A percentile compares a stretch with the other conserved stretches of the same genome.
Evolutionary conservation across 2,329 filamentous ascomycete species (phyloP).

Genomic region (Chaetomium olivaceum): DNA sequence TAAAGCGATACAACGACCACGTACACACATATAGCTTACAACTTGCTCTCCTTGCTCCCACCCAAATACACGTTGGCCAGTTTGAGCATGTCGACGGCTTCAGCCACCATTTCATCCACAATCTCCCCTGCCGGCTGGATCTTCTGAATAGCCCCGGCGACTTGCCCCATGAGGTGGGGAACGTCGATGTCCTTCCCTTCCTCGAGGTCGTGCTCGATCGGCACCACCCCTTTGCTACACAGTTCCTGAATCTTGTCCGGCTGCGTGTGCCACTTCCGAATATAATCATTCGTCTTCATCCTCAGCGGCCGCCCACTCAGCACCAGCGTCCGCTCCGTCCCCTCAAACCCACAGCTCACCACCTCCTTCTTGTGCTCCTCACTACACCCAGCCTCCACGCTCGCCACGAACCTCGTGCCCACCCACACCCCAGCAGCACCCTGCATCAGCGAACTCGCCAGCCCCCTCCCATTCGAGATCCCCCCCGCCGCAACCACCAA

Average conservation of each 20-base stretch:
- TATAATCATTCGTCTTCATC: constrained; percentile 80
- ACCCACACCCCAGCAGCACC: constrained; percentile 92
- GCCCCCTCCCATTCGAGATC: constrained; percentile 75
- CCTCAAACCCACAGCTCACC: constrained; percentile 74
- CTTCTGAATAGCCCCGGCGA: constrained; percentile 73
- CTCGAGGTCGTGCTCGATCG: constrained; percentile 80
- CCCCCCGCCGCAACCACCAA: constrained; percentile 89
- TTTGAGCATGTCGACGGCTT: constrained; percentile 69
- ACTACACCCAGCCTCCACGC: constrained; percentile 76
- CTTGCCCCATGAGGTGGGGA: constrained; percentile 92
- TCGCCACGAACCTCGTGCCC: constrained; percentile 87
- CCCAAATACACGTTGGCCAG: constrained; percentile 61
- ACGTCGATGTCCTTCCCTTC: constrained; percentile 79
- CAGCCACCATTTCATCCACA: constrained; percentile 84
- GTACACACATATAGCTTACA: constrained; percentile 36
- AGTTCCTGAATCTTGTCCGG: constrained; percentile 74
- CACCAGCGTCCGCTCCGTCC: constrained; percentile 80
- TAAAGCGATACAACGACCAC: not conserved
- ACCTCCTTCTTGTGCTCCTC: constrained; percentile 82
- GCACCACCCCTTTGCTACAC: constrained; percentile 75
- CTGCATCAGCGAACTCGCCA: constrained; percentile 83
- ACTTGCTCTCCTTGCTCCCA: constrained; percentile 41
- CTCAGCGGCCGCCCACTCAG: constrained; percentile 79
- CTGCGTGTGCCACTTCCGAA: constrained; percentile 75
- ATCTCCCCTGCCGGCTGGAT: constrained; percentile 82